These are phyloP conservation scores for Penicillium psychrosexuale DNA, from an alignment of 2,329 filamentous ascomycete genomes.

Conservation along the genomic window DNA sequence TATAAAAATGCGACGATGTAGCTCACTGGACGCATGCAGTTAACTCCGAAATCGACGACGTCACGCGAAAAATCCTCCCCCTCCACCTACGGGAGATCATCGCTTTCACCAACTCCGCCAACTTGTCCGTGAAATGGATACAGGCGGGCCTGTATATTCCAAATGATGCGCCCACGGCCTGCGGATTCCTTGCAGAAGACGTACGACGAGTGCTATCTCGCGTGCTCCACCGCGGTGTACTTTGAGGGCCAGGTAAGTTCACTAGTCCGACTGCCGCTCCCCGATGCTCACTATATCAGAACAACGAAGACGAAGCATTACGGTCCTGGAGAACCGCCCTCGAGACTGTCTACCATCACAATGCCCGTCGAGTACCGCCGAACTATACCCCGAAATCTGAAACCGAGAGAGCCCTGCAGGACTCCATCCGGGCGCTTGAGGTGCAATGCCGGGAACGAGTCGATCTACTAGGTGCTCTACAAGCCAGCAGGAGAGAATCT, in stretches of 20 bases:
- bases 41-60: constrained; percentile 28
- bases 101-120: constrained; percentile 18
- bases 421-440: constrained; percentile 79
- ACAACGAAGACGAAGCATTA: constrained; percentile 86
- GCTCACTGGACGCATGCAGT: constrained; percentile 17
- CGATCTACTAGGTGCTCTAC: constrained; percentile 78
- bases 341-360: constrained; percentile 82
- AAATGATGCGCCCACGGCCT: constrained; percentile 56
- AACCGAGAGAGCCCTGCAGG: constrained; percentile 77
- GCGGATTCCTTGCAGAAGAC: constrained; percentile 86
- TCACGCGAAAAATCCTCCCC: constrained; percentile 31
- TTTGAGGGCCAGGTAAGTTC: constrained; percentile 79
- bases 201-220: constrained; percentile 93
- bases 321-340: constrained; percentile 86
- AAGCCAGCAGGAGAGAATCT: constrained; percentile 58
- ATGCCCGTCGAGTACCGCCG: constrained; percentile 68
- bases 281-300: constrained; percentile 51
- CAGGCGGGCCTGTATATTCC: constrained; percentile 22
- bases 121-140: constrained; percentile 20
- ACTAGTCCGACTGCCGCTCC: constrained; percentile 1
- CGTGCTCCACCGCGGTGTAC: constrained; percentile 92
- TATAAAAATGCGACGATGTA: background rate
- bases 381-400: constrained; percentile 70
- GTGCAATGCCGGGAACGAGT: constrained; percentile 91
- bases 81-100: constrained; percentile 23